phyloP scores from a whole-genome alignment of 139 green algal genomes.

The Closterium sp. region DNA sequence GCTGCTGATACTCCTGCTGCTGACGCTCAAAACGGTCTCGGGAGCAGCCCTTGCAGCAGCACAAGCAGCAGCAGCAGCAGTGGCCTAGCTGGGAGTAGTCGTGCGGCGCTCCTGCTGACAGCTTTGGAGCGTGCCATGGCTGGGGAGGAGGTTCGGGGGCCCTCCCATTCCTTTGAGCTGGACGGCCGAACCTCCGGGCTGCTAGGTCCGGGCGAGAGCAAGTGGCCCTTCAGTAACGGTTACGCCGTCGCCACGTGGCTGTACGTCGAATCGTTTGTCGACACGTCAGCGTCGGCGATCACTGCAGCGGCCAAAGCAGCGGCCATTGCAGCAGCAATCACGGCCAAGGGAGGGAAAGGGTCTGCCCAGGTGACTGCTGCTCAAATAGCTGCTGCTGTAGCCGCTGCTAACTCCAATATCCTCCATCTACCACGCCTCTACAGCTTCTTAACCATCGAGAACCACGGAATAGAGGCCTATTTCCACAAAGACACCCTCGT shows the following conservation, averaged over 20 bases:
- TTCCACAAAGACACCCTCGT: slow-evolving; percentile 54
- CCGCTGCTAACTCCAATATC: slow-evolving; percentile 15
- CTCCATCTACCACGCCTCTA: slow-evolving; percentile 56
- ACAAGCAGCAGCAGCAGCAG: too few relatives aligned
- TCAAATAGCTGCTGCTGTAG: slow-evolving; percentile 9
- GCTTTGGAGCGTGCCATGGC: slow-evolving; percentile 30
- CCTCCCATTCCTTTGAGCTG: slow-evolving; percentile 40
- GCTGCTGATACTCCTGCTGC: background rate
- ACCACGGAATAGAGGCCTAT: slow-evolving; percentile 50
- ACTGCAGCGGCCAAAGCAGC: slow-evolving; percentile 41
- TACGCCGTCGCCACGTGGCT: slow-evolving; percentile 54
- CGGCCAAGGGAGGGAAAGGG: background rate
- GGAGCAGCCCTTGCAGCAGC: background rate
- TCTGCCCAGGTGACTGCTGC: slow-evolving; percentile 4
- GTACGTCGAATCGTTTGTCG: slow-evolving; percentile 48
- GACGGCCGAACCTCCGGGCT: slow-evolving; percentile 54
- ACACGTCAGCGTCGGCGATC: background rate
- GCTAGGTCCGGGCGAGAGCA: slow-evolving; percentile 44
- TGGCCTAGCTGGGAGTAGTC: background rate
- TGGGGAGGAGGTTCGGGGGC: slow-evolving; percentile 21
- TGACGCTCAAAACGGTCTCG: background rate
- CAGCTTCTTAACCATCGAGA: slow-evolving; percentile 51
- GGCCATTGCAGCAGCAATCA: background rate
- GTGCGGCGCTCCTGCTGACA: background rate
- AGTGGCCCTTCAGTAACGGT: slow-evolving; percentile 53